Evolutionary conservation across 306 rosid species (phyloP).

Genomic region (Benincasa hispida): DNA sequence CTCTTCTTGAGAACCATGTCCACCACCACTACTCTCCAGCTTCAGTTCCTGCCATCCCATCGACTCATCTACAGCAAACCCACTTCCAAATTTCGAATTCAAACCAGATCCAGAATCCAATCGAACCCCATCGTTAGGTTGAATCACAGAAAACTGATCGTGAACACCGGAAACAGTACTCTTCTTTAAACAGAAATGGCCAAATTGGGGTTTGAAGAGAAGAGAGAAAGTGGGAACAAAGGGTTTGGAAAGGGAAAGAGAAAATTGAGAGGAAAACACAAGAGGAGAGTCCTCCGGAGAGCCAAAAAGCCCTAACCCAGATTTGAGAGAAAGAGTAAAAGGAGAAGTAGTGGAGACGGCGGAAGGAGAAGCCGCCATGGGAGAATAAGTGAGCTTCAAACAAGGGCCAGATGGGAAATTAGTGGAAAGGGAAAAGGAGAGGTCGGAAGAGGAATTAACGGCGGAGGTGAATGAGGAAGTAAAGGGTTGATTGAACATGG

Average conservation of each 20-base stretch:
- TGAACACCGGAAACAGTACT: slow-evolving; percentile 33
- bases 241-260: slow-evolving; percentile 31
- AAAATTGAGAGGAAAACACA: slow-evolving; percentile 48
- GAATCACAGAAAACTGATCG: slow-evolving; percentile 16
- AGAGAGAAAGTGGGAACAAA: slow-evolving; percentile 50
- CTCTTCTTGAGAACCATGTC: slow-evolving; percentile 3
- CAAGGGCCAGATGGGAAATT: slow-evolving; percentile 16
- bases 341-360: slow-evolving; percentile 37
- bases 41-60: slow-evolving; percentile 62
- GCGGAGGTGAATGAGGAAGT: slow-evolving; percentile 37
- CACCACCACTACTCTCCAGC: slow-evolving; percentile 36
- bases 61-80: slow-evolving; percentile 24
- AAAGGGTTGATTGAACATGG: slow-evolving; percentile 54
- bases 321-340: slow-evolving; percentile 62
- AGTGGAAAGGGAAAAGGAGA: slow-evolving; percentile 16
- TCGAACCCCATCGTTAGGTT: neutral
- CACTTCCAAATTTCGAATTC: slow-evolving; percentile 17
- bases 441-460: slow-evolving; percentile 9
- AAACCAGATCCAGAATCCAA: slow-evolving; percentile 12
- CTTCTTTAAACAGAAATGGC: slow-evolving; percentile 49
- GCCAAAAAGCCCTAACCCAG: slow-evolving; percentile 73
- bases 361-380: slow-evolving; percentile 47
- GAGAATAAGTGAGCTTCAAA: slow-evolving; percentile 58
- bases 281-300: slow-evolving; percentile 67
- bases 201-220: slow-evolving; percentile 65